A percentile compares a stretch with the other conserved stretches of the same genome.
Evolutionary conservation across 2,329 filamentous ascomycete species (phyloP).

Genomic region (Acephala macrosclerotiorum): DNA sequence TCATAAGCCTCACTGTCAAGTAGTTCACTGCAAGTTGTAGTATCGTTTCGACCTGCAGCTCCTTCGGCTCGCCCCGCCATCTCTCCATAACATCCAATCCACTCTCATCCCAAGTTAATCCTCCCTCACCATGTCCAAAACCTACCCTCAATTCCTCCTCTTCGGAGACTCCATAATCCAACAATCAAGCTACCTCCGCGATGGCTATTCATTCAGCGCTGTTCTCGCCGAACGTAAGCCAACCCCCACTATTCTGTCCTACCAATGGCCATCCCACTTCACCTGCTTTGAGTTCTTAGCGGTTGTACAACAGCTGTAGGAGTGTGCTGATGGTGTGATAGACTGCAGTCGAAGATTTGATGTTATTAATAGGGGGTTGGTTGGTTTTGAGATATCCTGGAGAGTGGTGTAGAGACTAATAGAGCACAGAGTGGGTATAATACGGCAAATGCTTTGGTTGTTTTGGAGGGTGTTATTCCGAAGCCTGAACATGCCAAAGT

Average conservation of each 20-base stretch:
- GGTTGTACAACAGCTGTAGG: neutral
- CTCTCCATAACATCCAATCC: neutral
- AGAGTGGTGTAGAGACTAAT: neutral
- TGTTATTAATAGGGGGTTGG: conserved; percentile 87
- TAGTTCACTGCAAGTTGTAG: no score
- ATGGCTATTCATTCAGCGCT: conserved; percentile 78
- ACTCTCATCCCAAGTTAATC: neutral
- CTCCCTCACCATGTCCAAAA: conserved; percentile 12
- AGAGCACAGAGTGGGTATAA: conserved; percentile 71
- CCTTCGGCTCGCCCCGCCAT: neutral
- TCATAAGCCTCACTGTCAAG: no score
- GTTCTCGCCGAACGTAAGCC: conserved; percentile 54
- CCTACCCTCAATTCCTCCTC: conserved; percentile 78
- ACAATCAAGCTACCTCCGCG: conserved; percentile 62
- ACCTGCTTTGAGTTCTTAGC: neutral
- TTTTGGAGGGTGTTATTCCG: conserved; percentile 76
- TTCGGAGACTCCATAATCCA: conserved; percentile 93
- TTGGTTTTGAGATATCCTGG: conserved; percentile 46
- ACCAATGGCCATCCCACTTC: neutral
- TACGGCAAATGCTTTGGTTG: conserved; percentile 74
- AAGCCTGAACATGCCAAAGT: conserved; percentile 67
- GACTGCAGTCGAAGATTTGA: conserved; percentile 81
- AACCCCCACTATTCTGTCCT: neutral
- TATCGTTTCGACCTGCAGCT: neutral
- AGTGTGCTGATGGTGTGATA: conserved; percentile 46